These are phyloP conservation scores for Emergomyces africanus DNA, from an alignment of 2,329 filamentous ascomycete genomes.

Conservation along the genomic window DNA sequence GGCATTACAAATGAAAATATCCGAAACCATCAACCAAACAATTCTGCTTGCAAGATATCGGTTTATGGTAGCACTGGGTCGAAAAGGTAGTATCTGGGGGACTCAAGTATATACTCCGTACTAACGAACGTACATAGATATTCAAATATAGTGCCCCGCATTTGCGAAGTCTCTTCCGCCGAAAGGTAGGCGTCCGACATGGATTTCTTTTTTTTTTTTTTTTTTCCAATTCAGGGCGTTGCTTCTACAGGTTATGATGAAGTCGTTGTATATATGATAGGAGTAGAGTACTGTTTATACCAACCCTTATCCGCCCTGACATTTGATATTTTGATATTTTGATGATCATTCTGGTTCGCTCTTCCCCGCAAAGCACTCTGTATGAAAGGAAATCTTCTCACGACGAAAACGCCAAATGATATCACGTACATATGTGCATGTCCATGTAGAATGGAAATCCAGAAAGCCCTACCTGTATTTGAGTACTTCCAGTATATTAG, in stretches of 20 bases:
- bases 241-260: neutral
- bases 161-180: neutral
- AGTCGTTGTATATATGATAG: neutral
- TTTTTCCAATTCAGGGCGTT: neutral
- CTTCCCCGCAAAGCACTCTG: too few relatives aligned
- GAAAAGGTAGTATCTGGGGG: neutral
- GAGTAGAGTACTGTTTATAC: too few relatives aligned
- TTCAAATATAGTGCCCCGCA: too few relatives aligned
- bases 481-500: too few relatives aligned
- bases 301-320: neutral
- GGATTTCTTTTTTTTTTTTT: too few relatives aligned
- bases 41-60: neutral
- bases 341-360: neutral
- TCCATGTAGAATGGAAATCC: too few relatives aligned
- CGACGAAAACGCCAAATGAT: too few relatives aligned
- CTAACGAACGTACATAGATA: too few relatives aligned
- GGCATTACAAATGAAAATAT: conserved; percentile 1
- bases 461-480: too few relatives aligned
- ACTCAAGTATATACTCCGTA: too few relatives aligned
- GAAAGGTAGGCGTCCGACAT: neutral
- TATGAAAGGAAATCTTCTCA: too few relatives aligned
- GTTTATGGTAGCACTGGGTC: neutral
- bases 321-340: neutral
- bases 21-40: neutral
- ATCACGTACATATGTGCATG: too few relatives aligned